phyloP scores from a whole-genome alignment of 106 monocot species.

The Ottelia alismoides region DNA sequence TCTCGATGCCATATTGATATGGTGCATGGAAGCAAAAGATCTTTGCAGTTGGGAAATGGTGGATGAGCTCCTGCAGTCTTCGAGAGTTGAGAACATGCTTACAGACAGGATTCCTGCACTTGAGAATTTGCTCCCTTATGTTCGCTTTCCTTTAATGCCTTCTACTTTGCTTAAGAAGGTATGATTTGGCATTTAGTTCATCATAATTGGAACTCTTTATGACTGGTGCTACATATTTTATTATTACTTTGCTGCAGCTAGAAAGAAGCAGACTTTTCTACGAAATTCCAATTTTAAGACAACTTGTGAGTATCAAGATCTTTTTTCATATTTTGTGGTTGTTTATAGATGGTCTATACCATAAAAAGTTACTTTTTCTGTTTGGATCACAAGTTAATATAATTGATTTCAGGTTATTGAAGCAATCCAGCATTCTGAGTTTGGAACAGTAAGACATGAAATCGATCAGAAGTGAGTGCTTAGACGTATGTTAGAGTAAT shows the following conservation, averaged over 20 bases:
- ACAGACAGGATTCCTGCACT: constrained; percentile 39
- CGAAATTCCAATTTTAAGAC: constrained; percentile 31
- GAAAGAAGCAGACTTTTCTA: constrained; percentile 40
- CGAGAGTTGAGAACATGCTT: constrained; percentile 44
- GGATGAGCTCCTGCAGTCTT: constrained; percentile 47
- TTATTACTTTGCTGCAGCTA: no score
- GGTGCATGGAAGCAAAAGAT: constrained; percentile 72
- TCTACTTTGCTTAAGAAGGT: constrained; percentile 59
- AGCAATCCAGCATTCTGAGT: constrained; percentile 33
- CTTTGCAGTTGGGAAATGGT: constrained; percentile 42
- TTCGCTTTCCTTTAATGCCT: constrained; percentile 86
- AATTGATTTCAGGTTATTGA: constrained; percentile 37
- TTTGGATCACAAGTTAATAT: neutral
- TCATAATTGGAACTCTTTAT: no score
- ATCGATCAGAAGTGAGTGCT: constrained; percentile 39
- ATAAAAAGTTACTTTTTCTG: neutral
- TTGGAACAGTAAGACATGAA: constrained; percentile 17
- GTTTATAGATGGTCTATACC: neutral
- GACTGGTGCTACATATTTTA: no score
- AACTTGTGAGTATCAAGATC: constrained; percentile 50
- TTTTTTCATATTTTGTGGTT: neutral
- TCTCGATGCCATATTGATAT: constrained; percentile 81
- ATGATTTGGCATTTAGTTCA: no score
- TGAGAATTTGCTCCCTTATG: constrained; percentile 45
- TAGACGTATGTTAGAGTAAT: neutral